Conservation (phyloP, 2,329 filamentous ascomycete genomes). For the Colletotrichum chrysophilum region DNA sequence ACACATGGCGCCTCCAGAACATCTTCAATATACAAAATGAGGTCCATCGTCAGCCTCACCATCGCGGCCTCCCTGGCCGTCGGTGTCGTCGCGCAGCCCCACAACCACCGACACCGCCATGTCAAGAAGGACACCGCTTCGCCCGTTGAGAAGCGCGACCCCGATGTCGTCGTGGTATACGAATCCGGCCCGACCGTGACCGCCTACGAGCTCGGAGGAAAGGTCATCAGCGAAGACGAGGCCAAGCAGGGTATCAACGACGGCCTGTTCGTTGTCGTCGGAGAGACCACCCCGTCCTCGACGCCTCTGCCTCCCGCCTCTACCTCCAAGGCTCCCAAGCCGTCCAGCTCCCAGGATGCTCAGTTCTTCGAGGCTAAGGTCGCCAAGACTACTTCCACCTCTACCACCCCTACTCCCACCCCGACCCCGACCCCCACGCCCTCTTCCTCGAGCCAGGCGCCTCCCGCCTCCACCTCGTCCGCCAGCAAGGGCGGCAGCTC, state of each 20-base stretch:
- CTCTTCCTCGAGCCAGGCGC: slow-evolving; percentile 26
- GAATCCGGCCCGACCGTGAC: slow-evolving; percentile 68
- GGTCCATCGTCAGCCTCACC: slow-evolving; percentile 53
- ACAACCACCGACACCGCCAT: slow-evolving; percentile 65
- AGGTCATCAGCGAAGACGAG: slow-evolving; percentile 64
- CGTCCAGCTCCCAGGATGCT: slow-evolving; percentile 40
- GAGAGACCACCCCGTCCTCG: slow-evolving; percentile 61
- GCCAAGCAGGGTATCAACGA: slow-evolving; percentile 75
- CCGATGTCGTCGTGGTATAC: slow-evolving; percentile 55
- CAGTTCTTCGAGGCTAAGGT: slow-evolving; percentile 57
- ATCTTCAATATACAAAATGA: slow-evolving; percentile 42
- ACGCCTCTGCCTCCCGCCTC: slow-evolving; percentile 46
- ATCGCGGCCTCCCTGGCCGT: slow-evolving; percentile 58
- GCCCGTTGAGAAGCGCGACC: slow-evolving; percentile 52
- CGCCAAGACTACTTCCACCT: slow-evolving; percentile 34
- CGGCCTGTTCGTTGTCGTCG: slow-evolving; percentile 72
- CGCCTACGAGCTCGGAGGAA: slow-evolving; percentile 74
- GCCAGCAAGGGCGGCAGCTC: slow-evolving; percentile 25
- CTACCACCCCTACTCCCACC: slow-evolving; percentile 32
- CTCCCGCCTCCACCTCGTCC: slow-evolving; percentile 29
- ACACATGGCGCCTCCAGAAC: neutral
- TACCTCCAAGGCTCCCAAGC: slow-evolving; percentile 35
- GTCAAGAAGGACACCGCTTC: slow-evolving; percentile 56
- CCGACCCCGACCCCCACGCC: slow-evolving; percentile 24
- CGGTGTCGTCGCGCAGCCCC: slow-evolving; percentile 61